Base-by-base conservation (phyloP, 1,139 yeast species). In the Kodamaea sp. region DNA sequence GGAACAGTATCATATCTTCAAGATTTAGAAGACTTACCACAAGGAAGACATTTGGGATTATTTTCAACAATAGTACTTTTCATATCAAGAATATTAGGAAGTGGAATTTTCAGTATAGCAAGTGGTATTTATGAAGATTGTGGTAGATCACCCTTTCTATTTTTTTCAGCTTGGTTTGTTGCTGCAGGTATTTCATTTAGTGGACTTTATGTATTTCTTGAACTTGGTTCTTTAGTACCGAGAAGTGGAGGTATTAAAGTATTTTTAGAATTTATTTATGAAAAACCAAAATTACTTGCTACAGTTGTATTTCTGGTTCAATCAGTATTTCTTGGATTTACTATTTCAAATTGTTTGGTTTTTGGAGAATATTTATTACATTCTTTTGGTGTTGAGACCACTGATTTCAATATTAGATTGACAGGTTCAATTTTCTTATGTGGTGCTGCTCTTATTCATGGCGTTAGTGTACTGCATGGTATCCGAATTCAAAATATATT, bases 191-290 rank as follows among this genome's bases (percentile, higher is more conserved):
- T 81, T 42, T 79, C 88, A 9, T 79, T 80, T 57, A 71, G 84
- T 22, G 90, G 90, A 0, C 57, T 84, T 10, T 80, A 72, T 51
- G 74, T 83, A 25, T 84, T 75, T 54, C 58, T 84, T 36, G 92
- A 84, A 52, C 60, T 83, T 45, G 90, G 92, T 0, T 75, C 84
- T 5, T 67, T 81, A 48, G 69, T 83, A 7, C 89, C 90, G 0
- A 63, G 85, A 53, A 79, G 82, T 48, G 92, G 94, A 2, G 94
- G 92, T 0, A 74, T 81, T 27, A 84, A 84, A 52, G 81, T 79
- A 12, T 84, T 84, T 46, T 58, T 84, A 45, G 90, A 83, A 53
- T 76, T 73, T 46, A 76, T 83, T 20, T 84, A 79, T 53, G 69
- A 73, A 38, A 73, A 62, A 44, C 92, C 90, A 0, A 66, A 63